Base-by-base conservation (phyloP, 805 yeast genomes). In the Myxozyma vanderwaltii region DNA sequence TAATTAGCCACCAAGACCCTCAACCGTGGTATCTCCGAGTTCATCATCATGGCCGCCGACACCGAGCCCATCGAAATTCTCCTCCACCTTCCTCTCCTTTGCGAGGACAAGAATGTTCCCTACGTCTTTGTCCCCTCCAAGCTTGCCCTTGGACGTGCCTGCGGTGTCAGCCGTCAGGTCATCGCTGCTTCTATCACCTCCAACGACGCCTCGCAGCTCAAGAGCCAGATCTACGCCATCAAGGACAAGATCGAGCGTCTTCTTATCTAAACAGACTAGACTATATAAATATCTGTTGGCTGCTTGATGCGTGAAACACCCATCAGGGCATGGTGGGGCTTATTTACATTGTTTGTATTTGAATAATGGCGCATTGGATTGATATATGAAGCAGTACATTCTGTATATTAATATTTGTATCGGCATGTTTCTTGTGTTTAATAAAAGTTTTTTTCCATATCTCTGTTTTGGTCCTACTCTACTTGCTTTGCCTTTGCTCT, bases 161-260 rank as follows among this genome's bases (percentile, higher is more conserved):
- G 99, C 82, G 99, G 99, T 81, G 99, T 94, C 66, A 90, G 98
- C 58, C 89, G 99, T 84, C 97, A 98, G 68, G 99, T 94, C 63
- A 92, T 94, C 76, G 96, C 99, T 74, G 97, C 97, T 67, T 88
- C 96, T 65, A 94, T 94, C 75, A 94, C 99, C 76, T 85, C 98
- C 69, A 94, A 94, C 81, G 99, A 94, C 75, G 96, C 97, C 72
- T 91, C 97, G 70, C 88, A 96, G 73, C 89, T 94, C 81, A 91
- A 91, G 84, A 89, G 81, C 84, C 98, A 92, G 83, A 89, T 94
- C 80, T 91, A 88, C 79, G 89, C 89, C 75, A 91, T 92, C 79
- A 94, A 94, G 89, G 97, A 94, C 82, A 91, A 92, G 88, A 92
- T 94, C 78, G 99, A 94, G 82, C 89, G 97, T 70, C 84, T 94